Base-by-base conservation (phyloP, 306 rosid genomes). In the Prunus mume region DNA sequence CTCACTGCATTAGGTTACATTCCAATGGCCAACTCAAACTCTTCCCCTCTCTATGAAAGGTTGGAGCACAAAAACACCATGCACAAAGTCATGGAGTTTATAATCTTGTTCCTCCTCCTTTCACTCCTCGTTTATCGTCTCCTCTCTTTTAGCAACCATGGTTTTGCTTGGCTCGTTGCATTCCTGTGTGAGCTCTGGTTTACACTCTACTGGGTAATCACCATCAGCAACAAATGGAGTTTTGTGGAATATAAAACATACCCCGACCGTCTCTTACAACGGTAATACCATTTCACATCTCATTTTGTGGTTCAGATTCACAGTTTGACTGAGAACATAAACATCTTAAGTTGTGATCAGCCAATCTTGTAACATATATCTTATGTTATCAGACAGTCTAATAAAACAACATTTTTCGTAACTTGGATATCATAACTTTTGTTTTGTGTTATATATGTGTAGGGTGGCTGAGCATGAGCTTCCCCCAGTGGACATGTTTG, bases 401-500 rank as follows among this genome's bases (percentile, higher is more conserved):
- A 34, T 34, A 38, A 38, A 9, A 38, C 9, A 38, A 38, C 9
- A 38, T 7, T 38, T 38, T 38, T 38, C 9, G 9, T 38, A 38
- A 7, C 43, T 38, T 38, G 9, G 9, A 38, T 7, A 7, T 38
- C 43, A 38, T 38, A 38, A 1, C 43, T 38, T 38, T 7, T 38
- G 43, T 38, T 38, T 38, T 38, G 43, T 38, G 43, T 38, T 38
- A 0, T 38, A 38, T 38, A 38, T 38, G 43, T 7, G 43, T 7
- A 88, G 90, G 72, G 81, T 75, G 38, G 0, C 66, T 13, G 79
- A 83, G 75, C 80, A 74, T 17, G 92, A 87, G 71, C 84, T 89
- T 73, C 96, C 96, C 0, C 3, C 82, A 0, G 88, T 91, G 15
- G 96, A 91, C 45, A 12, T 84, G 78, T 86, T 89, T 51, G 92